Conservation (phyloP, 768 basidiomycete genomes). For the Xerocomellus intermedius region DNA sequence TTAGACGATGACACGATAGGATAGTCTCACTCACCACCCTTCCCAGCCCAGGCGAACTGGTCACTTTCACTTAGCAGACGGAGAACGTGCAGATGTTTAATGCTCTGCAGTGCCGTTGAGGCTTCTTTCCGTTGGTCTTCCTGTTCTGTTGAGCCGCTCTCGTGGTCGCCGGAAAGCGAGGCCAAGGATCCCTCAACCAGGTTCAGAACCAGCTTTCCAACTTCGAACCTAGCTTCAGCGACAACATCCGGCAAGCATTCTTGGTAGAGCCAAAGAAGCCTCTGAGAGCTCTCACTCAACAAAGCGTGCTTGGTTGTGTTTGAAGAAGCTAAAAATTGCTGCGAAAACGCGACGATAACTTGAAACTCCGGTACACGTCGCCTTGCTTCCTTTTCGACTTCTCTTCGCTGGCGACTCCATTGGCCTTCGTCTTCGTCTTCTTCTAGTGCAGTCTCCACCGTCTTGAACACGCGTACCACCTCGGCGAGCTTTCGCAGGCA, state of each 20-base stretch:
- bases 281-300: constrained; percentile 75
- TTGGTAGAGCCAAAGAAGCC: constrained; percentile 86
- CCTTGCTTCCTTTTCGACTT: constrained; percentile 75
- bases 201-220: constrained; percentile 68
- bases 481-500: constrained; percentile 69
- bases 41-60: constrained; percentile 76
- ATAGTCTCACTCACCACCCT: constrained; percentile 52
- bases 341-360: constrained; percentile 80
- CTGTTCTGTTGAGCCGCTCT: constrained; percentile 5
- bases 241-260: constrained; percentile 69
- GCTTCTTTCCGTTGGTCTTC: constrained; percentile 17
- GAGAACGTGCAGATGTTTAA: constrained; percentile 76
- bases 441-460: constrained; percentile 53
- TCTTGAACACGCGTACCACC: constrained; percentile 49
- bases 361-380: constrained; percentile 82
- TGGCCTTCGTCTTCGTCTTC: constrained; percentile 63
- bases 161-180: constrained; percentile 14
- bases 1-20: not conserved
- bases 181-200: constrained; percentile 36
- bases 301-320: constrained; percentile 52
- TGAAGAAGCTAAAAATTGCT: constrained; percentile 39
- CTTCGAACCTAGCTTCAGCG: constrained; percentile 81
- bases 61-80: constrained; percentile 72
- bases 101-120: constrained; percentile 41
- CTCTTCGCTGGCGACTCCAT: constrained; percentile 65